These are phyloP conservation scores for Salix purpurea DNA, from an alignment of 345 rosid genomes.

Conservation along the genomic window DNA sequence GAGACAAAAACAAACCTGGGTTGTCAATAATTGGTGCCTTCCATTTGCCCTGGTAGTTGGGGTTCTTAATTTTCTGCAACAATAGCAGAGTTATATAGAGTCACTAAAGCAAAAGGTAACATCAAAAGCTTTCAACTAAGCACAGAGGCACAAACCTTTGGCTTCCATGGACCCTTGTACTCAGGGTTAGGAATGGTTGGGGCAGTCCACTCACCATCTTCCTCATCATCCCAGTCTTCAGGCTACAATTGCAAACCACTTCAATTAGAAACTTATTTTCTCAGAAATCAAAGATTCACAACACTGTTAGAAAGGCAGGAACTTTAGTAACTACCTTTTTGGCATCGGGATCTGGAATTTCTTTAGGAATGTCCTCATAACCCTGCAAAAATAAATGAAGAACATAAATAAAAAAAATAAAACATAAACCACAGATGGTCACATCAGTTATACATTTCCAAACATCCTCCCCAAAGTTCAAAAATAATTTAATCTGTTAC, in stretches of 20 bases:
- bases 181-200: conserved; percentile 98
- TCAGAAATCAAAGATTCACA: not conserved
- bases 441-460: not conserved
- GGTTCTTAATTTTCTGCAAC: conserved; percentile 89
- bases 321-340: conserved; percentile 53
- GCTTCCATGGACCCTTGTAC: conserved; percentile 90
- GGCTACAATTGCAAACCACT: conserved; percentile 45
- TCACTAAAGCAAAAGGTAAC: not conserved
- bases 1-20: conserved; percentile 60
- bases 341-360: conserved; percentile 79
- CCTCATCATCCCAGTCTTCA: conserved; percentile 99
- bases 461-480: not conserved
- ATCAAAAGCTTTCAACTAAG: conserved; percentile 1
- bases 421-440: not conserved
- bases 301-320: not conserved
- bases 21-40: conserved; percentile 94
- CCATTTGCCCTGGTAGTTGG: conserved; percentile 94
- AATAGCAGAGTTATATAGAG: not conserved
- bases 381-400: conserved; percentile 35
- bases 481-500: conserved; percentile 23
- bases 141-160: conserved; percentile 56
- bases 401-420: not conserved
- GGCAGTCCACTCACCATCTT: conserved; percentile 98
- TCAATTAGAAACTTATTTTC: conserved; percentile 9
- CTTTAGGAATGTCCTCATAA: conserved; percentile 93